Percentiles rank a stretch among this genome's conserved stretches.
Evolutionary conservation across 192 early-diverging fungal genomes (phyloP).

Genomic region (Paraglomus occultum): DNA sequence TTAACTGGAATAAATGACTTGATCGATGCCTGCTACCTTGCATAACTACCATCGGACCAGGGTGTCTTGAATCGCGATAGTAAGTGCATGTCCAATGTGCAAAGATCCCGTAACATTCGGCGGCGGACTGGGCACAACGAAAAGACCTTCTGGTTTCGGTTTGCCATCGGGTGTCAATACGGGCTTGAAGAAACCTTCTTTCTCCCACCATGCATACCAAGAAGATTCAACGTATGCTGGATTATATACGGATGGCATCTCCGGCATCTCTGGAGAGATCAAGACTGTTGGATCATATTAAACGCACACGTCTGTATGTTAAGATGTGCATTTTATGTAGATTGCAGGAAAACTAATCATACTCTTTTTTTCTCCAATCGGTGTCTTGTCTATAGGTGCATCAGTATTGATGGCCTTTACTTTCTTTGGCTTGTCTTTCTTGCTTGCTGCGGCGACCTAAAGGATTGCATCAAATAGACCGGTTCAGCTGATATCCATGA

Average conservation of each 20-base stretch:
- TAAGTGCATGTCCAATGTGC: constrained; percentile 94
- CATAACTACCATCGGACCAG: constrained; percentile 78
- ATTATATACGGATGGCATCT: constrained; percentile 82
- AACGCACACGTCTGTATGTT: not conserved
- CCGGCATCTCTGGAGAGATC: constrained; percentile 57
- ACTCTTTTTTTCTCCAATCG: constrained; percentile 36
- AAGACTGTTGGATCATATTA: not conserved
- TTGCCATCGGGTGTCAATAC: constrained; percentile 69
- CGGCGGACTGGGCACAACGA: constrained; percentile 94
- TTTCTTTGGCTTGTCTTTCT: constrained; percentile 63
- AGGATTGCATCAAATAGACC: not conserved
- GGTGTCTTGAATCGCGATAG: constrained; percentile 91
- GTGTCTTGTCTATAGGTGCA: constrained; percentile 36
- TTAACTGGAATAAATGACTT: not conserved
- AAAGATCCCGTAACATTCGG: constrained; percentile 99
- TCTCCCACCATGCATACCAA: constrained; percentile 99
- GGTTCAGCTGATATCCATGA: constrained; percentile 4
- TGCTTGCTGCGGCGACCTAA: constrained; percentile 10
- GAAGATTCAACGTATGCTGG: constrained; percentile 89
- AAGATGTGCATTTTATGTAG: not conserved
- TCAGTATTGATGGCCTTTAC: constrained; percentile 46
- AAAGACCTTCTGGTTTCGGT: constrained; percentile 71
- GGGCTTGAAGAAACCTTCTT: constrained; percentile 89
- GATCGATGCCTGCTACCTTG: not conserved
- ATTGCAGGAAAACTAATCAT: constrained; percentile 34